These are phyloP conservation scores for Ilex aquifolium DNA, from an alignment of 257 asterid genomes.

Conservation along the genomic window DNA sequence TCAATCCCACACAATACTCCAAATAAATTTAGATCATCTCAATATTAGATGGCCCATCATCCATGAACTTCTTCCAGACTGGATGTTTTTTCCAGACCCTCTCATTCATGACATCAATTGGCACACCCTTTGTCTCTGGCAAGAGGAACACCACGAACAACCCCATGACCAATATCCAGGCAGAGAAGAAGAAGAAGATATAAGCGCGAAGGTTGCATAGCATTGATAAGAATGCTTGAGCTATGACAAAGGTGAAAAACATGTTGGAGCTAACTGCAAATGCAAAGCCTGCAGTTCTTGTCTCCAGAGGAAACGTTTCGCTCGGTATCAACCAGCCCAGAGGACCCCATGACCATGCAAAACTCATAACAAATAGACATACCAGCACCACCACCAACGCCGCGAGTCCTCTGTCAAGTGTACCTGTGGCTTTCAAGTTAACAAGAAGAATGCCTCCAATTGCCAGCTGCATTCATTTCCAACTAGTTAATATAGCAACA, in stretches of 20 bases:
- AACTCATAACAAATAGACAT: conserved; percentile 58
- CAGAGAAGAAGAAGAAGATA: conserved; percentile 47
- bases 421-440: conserved; percentile 34
- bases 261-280: conserved; percentile 61
- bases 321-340: conserved; percentile 72
- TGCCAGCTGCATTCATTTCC: conserved; percentile 31
- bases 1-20: too few relatives aligned
- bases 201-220: conserved; percentile 35
- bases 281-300: conserved; percentile 66
- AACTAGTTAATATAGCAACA: too few relatives aligned
- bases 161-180: conserved; percentile 40
- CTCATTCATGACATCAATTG: conserved; percentile 26
- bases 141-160: conserved; percentile 29
- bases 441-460: conserved; percentile 34
- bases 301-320: conserved; percentile 67
- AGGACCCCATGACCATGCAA: conserved; percentile 92
- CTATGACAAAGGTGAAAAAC: conserved; percentile 43
- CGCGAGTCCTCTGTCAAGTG: conserved; percentile 28
- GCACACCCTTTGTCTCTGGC: conserved; percentile 49
- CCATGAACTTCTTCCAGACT: conserved; percentile 24
- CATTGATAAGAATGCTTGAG: conserved; percentile 42
- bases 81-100: conserved; percentile 29
- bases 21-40: conserved; percentile 11
- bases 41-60: conserved; percentile 5
- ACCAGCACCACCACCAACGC: conserved; percentile 43